Evolutionary conservation across 139 green algal genomes (phyloP), one percentile per base, ranked within the genome.

Genomic region (Chlamydomonas incerta): DNA sequence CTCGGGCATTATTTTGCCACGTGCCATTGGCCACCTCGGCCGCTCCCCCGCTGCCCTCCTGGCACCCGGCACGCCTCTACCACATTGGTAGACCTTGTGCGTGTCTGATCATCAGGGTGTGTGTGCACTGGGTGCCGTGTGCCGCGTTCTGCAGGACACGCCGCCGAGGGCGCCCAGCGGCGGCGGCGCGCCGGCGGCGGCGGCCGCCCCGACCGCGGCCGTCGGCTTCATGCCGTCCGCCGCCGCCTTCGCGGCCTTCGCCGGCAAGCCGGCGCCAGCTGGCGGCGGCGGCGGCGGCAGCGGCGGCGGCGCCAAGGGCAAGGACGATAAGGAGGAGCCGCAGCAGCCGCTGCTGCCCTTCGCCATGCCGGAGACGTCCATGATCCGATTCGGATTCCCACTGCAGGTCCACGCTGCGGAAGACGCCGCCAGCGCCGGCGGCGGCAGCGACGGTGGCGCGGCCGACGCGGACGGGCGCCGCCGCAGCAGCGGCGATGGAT

Each of bases 311-410:
- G 31, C 65, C n/a, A 24, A 41, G 14, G n/a, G 14, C 18, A 26
- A 73, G 34, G 34, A 60, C n/a, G 13, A 21, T 0, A 41, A 58
- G 24, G 28, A 58, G 31, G 52, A 31, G 34, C 57, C 55, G 57
- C 57, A 71, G 74, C 29, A 62, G 29, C 67, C 15, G 17, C 55
- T 70, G 47, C n/a, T 67, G n/a, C 79, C 37, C n/a, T 74, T 85
- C 47, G 18, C 41, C 21, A n/a, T 85, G n/a, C 79, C 79, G 4
- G 79, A 85, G 66, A 75, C 66, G 3, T 67, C 79, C 15, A 18
- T 85, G 18, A 85, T 85, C 23, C 47, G 79, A 10, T 85, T 85
- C 31, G 79, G 79, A 6, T 3, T 85, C 0, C 65, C 24, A 31
- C 23, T 85, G n/a, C 79, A 85, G 14, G 79, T 85, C 3, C 66